Percentiles rank a stretch among this genome's conserved stretches.
Conservation (phyloP, 2,329 filamentous ascomycete species). For the Mycocentrospora acerina region DNA sequence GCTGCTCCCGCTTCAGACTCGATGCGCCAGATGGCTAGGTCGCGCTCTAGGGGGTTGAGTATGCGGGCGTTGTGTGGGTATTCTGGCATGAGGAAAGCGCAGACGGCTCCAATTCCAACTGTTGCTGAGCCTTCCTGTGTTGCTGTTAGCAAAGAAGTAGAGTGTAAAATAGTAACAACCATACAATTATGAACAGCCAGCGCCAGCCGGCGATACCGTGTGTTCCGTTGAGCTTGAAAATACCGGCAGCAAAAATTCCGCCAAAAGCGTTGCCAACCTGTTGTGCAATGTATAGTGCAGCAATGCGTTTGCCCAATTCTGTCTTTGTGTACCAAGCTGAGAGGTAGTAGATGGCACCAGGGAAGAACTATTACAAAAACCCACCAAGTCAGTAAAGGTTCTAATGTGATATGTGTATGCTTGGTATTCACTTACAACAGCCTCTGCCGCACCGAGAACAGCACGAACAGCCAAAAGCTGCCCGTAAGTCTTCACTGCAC, state of each 20-base stretch:
- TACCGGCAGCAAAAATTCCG: conserved; percentile 44
- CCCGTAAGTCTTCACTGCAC: conserved; percentile 15
- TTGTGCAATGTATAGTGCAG: conserved; percentile 39
- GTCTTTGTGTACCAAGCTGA: conserved; percentile 66
- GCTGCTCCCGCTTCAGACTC: conserved; percentile 20
- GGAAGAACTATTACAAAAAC: conserved; percentile 51
- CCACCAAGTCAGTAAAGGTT: background rate
- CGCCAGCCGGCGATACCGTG: conserved; percentile 33
- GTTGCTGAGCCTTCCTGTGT: conserved; percentile 19
- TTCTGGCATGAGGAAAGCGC: conserved; percentile 21
- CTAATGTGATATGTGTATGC: background rate
- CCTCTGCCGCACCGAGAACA: conserved; percentile 27
- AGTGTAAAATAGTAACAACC: no score
- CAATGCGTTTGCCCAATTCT: conserved; percentile 36
- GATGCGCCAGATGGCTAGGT: conserved; percentile 22
- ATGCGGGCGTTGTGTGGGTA: conserved; percentile 20
- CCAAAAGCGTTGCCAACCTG: conserved; percentile 43
- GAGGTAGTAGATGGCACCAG: conserved; percentile 61
- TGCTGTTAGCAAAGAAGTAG: no score
- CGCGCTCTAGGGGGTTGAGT: conserved; percentile 11
- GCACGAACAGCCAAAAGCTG: conserved; percentile 23
- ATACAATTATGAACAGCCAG: conserved; percentile 19
- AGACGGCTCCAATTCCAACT: conserved; percentile 18
- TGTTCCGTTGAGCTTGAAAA: conserved; percentile 26
- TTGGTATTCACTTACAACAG: conserved; percentile 5